Base-by-base conservation (phyloP, 1,284 basidiomycete species). In the Marasmius tenuissimus region DNA sequence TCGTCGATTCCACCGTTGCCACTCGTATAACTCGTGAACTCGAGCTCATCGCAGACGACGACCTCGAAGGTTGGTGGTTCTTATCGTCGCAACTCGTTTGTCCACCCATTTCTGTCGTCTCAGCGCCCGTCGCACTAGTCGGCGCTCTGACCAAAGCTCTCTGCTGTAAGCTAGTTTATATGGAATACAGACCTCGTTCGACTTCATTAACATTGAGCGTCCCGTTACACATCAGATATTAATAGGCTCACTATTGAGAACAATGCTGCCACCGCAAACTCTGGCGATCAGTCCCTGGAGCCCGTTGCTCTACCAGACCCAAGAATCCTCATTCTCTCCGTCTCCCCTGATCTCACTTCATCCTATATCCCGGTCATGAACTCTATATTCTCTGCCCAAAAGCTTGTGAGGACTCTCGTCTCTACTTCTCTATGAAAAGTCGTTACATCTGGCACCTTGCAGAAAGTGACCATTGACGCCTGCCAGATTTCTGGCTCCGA, bases 281-380 rank as follows among this genome's bases (percentile, higher is more conserved):
- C 67, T 61, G 58, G 69, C 9, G 70, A 75, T 47, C 45, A 47
- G 58, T 68, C 65, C 3, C 64, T 69, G 40, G 78, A 84, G 35
- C 73, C 81, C 5, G 71, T 80, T 50, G 73, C 79, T 39, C 75
- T 81, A n/a, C 76, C 84, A 3, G 91, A 94, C 70, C 89, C 94
- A 0, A 85, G 95, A 33, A 94, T 99, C 62, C 84, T 98, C 60
- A 86, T 99, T 62, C 79, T 99, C 58, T 96, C 95, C 60, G 94
- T 96, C 48, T 97, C 96, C 0, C 93, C 93, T 1, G 92, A 96
- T 75, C 82, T 91, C 16, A 91, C 93, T 7, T 85, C 89, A 1
- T 92, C 94, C 34, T 97, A 97, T 74, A 97, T 99, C 58, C 93
- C 97, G 11, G 88, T 99, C 73, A 99, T 99, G 97, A 99, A 99